phyloP scores from a whole-genome alignment of 1,284 basidiomycete genomes.

The Papiliotrema laurentii region DNA sequence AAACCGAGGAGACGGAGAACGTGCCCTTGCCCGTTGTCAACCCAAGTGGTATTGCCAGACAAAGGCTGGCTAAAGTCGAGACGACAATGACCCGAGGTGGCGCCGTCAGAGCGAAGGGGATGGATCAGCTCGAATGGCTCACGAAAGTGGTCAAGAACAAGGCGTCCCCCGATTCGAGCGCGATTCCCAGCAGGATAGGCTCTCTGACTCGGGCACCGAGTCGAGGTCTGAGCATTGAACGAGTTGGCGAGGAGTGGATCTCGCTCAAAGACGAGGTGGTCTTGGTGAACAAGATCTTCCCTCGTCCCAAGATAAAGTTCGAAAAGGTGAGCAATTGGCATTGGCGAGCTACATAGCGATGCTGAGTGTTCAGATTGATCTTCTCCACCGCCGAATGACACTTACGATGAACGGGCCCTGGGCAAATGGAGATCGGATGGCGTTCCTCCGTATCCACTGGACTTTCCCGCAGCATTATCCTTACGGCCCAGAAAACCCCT shows the following conservation, averaged over 20 bases:
- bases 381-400: conserved; percentile 74
- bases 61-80: conserved; percentile 29
- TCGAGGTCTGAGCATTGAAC: conserved; percentile 20
- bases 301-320: conserved; percentile 66
- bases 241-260: conserved; percentile 42
- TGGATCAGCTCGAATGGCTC: conserved; percentile 48
- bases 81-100: conserved; percentile 47
- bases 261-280: conserved; percentile 81
- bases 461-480: conserved; percentile 83
- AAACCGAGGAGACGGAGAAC: conserved; percentile 16
- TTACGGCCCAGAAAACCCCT: conserved; percentile 61
- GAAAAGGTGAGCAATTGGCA: conserved; percentile 62
- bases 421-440: conserved; percentile 62
- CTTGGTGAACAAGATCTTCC: conserved; percentile 65
- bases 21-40: conserved; percentile 25
- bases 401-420: conserved; percentile 85
- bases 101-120: conserved; percentile 22
- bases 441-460: conserved; percentile 76
- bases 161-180: conserved; percentile 22
- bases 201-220: conserved; percentile 17
- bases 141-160: conserved; percentile 41
- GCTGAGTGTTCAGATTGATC: conserved; percentile 58
- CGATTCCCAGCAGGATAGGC: conserved; percentile 18
- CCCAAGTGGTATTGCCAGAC: conserved; percentile 32
- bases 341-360: background rate